Conservation (phyloP, 1,284 basidiomycete genomes). For the Vanrija sp. region DNA sequence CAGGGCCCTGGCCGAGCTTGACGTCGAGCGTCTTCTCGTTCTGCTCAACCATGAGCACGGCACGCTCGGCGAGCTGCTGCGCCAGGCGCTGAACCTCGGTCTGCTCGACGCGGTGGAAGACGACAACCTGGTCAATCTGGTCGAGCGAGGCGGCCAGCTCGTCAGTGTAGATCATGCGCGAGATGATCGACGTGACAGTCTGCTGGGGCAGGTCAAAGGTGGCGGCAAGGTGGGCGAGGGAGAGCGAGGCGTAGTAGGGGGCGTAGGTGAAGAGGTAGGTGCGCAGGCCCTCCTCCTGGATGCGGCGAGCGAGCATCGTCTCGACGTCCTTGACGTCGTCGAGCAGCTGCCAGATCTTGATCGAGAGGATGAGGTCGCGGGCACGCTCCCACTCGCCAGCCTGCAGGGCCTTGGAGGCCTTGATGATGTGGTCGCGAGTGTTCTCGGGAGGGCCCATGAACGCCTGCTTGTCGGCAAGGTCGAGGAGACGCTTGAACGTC, state of each 20-base stretch:
- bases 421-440: conserved; percentile 98
- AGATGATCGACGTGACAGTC: conserved; percentile 84
- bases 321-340: conserved; percentile 84
- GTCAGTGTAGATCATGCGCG: conserved; percentile 99
- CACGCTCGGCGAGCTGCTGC: conserved; percentile 81
- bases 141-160: conserved; percentile 92
- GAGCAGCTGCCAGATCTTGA: conserved; percentile 98
- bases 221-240: conserved; percentile 75
- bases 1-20: conserved; percentile 71
- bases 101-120: conserved; percentile 85
- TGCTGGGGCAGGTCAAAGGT: conserved; percentile 81
- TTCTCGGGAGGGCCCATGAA: conserved; percentile 99
- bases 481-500: conserved; percentile 89
- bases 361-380: conserved; percentile 84
- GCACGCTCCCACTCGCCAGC: conserved; percentile 96
- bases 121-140: conserved; percentile 76
- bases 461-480: conserved; percentile 95
- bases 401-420: conserved; percentile 94
- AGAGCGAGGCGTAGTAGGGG: conserved; percentile 86
- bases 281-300: conserved; percentile 94
- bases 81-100: conserved; percentile 86
- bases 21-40: conserved; percentile 91
- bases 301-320: conserved; percentile 86
- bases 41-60: conserved; percentile 82
- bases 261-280: conserved; percentile 99